Conservation (phyloP, 495 filamentous ascomycete genomes). For the Aspergillus bridgeri region DNA sequence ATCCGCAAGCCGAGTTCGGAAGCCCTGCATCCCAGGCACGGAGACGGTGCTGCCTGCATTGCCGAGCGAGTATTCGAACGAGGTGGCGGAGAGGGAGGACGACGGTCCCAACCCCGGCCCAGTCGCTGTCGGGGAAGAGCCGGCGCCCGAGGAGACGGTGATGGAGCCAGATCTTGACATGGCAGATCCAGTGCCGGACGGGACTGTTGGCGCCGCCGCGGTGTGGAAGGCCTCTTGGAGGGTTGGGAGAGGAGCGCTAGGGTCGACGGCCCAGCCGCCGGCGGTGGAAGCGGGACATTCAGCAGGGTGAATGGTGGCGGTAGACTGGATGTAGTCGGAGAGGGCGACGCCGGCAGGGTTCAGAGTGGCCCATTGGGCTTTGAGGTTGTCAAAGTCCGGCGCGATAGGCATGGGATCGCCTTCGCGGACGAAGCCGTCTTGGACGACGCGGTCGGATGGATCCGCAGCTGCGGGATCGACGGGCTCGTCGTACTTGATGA, state of each 20-base stretch:
- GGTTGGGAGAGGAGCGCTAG: slow-evolving; percentile 63
- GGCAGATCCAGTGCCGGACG: background rate
- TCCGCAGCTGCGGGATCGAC: slow-evolving; percentile 29
- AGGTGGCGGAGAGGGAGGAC: background rate
- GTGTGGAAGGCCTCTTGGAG: slow-evolving; percentile 48
- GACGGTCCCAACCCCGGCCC: background rate
- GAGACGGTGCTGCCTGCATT: background rate
- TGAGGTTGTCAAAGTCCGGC: slow-evolving; percentile 77
- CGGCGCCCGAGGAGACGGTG: background rate
- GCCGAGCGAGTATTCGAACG: background rate
- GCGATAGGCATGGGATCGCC: slow-evolving; percentile 71
- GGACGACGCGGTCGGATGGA: slow-evolving; percentile 37
- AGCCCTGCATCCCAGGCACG: background rate
- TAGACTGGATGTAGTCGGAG: slow-evolving; percentile 58
- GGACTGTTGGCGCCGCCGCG: background rate
- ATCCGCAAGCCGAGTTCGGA: background rate
- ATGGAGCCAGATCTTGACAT: background rate
- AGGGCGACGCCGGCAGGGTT: slow-evolving; percentile 63
- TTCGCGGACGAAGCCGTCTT: slow-evolving; percentile 63
- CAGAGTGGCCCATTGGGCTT: slow-evolving; percentile 70
- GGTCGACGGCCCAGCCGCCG: slow-evolving; percentile 68
- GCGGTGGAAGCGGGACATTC: slow-evolving; percentile 68
- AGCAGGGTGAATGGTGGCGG: slow-evolving; percentile 51
- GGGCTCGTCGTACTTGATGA: slow-evolving; percentile 68
- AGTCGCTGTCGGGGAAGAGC: background rate